phyloP scores from a whole-genome alignment of 2,329 filamentous ascomycete genomes.

The Aspergillus flavus region DNA sequence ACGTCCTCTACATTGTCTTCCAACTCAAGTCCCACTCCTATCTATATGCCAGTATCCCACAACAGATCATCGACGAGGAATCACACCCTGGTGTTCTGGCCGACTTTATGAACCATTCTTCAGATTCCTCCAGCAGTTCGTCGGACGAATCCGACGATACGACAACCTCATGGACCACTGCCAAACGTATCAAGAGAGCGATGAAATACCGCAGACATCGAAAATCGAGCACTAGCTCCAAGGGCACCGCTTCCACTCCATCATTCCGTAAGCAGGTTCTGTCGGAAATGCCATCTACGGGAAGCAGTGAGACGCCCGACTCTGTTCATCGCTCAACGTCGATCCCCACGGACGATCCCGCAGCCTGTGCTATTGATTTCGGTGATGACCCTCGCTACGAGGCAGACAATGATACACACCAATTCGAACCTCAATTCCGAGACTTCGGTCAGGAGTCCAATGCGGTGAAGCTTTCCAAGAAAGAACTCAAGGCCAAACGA shows the following conservation, averaged over 20 bases:
- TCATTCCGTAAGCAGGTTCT: constrained; percentile 27
- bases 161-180: constrained; percentile 70
- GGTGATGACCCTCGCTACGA: constrained; percentile 33
- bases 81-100: constrained; percentile 81
- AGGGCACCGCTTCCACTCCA: constrained; percentile 42
- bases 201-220: constrained; percentile 71
- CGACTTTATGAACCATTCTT: constrained; percentile 69
- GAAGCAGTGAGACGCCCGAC: constrained; percentile 20
- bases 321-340: constrained; percentile 27
- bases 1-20: constrained; percentile 81
- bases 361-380: constrained; percentile 28
- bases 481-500: constrained; percentile 19
- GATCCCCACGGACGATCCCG: constrained; percentile 24
- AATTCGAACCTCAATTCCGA: constrained; percentile 28
- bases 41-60: constrained; percentile 88
- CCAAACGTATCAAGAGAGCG: constrained; percentile 74
- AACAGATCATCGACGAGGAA: constrained; percentile 90
- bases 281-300: constrained; percentile 16
- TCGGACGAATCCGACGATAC: constrained; percentile 69
- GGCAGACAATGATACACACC: constrained; percentile 28
- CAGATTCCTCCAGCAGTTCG: constrained; percentile 51
- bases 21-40: constrained; percentile 91
- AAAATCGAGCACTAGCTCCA: constrained; percentile 75
- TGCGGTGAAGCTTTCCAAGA: constrained; percentile 18
- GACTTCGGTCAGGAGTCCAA: constrained; percentile 31